Evolutionary conservation across 129 eudicot species (phyloP).

Genomic region (Tagetes erecta): DNA sequence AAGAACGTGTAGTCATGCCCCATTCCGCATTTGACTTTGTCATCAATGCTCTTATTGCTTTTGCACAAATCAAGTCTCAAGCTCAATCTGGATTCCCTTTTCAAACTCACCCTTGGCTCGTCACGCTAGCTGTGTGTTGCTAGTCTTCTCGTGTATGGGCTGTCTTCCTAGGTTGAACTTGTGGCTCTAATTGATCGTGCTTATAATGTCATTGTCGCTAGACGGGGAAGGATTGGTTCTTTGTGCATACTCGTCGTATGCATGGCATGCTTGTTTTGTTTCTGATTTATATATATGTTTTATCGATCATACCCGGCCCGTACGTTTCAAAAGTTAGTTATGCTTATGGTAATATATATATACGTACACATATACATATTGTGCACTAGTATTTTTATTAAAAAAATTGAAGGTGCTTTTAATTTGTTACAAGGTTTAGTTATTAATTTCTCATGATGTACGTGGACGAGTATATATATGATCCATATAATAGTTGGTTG

Average conservation of each 20-base stretch:
- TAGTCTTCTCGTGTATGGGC: not conserved
- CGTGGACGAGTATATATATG: no score
- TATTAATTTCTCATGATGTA: no score
- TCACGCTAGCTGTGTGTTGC: not conserved
- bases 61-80: not conserved
- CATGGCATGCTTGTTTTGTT: not conserved
- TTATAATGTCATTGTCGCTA: not conserved
- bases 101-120: conserved; percentile 8
- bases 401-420: no score
- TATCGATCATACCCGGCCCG: not conserved
- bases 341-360: no score
- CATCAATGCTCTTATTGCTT: not conserved
- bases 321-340: no score
- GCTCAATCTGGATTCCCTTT: conserved; percentile 14
- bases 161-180: not conserved
- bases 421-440: no score
- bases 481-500: no score
- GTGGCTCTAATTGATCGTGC: not conserved
- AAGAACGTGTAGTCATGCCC: not conserved
- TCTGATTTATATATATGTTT: not conserved
- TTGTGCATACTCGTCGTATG: not conserved
- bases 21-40: conserved; percentile 4
- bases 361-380: no score
- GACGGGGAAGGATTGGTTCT: not conserved
- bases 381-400: no score